Evolutionary conservation across 495 filamentous ascomycete genomes (phyloP).

Genomic region (Parathielavia appendiculata): DNA sequence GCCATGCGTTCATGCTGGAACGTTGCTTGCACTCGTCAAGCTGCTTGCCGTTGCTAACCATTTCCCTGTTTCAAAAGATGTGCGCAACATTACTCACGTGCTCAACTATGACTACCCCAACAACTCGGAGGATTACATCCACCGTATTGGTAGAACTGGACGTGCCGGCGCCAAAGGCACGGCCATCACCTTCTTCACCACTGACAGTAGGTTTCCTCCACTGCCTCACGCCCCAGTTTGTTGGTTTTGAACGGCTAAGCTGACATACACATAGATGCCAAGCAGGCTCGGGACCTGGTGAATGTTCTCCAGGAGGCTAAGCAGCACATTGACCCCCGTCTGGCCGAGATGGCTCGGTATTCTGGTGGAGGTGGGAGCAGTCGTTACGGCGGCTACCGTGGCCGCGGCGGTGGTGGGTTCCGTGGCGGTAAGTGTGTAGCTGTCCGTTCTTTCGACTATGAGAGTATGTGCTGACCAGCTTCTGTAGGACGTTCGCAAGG

Average conservation of each 20-base stretch:
- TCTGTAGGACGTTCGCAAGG: constrained; percentile 24
- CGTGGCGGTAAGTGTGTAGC: constrained; percentile 40
- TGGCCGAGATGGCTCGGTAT: constrained; percentile 93
- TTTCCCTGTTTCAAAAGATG: constrained; percentile 68
- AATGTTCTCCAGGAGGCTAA: constrained; percentile 91
- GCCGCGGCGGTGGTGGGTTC: constrained; percentile 31
- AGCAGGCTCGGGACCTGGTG: constrained; percentile 94
- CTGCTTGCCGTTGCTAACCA: constrained; percentile 70
- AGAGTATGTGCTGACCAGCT: constrained; percentile 13
- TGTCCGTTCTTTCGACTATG: constrained; percentile 4
- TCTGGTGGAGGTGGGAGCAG: constrained; percentile 78
- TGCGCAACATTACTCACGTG: constrained; percentile 99
- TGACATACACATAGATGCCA: constrained; percentile 63
- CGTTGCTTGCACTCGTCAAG: constrained; percentile 44
- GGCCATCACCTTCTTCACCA: constrained; percentile 95
- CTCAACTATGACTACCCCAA: constrained; percentile 99
- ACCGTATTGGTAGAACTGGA: constrained; percentile 96
- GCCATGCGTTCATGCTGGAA: constrained; percentile 48
- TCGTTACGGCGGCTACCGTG: constrained; percentile 55
- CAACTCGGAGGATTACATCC: constrained; percentile 99
- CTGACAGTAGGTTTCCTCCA: constrained; percentile 74
- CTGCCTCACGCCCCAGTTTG: not conserved
- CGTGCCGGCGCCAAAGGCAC: constrained; percentile 90
- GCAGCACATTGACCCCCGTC: constrained; percentile 94
- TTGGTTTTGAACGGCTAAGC: constrained; percentile 12